Conservation (phyloP, 2,329 filamentous ascomycete species). For the Harringtonia lauricola region DNA sequence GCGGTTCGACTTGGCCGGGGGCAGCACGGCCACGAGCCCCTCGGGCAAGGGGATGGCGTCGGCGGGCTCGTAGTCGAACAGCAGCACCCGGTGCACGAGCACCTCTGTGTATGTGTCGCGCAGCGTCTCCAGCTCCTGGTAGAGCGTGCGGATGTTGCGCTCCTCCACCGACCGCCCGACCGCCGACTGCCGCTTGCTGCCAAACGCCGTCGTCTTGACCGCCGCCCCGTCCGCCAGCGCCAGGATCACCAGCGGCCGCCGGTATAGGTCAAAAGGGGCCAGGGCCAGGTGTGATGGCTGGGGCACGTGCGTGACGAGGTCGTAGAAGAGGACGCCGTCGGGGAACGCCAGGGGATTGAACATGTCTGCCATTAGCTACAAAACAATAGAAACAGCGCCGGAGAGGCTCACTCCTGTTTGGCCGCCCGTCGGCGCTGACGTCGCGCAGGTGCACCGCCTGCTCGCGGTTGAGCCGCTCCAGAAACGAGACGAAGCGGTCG, state of each 20-base stretch:
- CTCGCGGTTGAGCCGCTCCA: constrained; percentile 66
- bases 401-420: constrained; percentile 63
- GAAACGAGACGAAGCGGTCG: constrained; percentile 67
- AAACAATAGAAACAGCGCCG: background rate
- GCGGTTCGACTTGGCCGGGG: constrained; percentile 53
- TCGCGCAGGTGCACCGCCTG: constrained; percentile 77
- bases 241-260: constrained; percentile 73
- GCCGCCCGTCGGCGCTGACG: constrained; percentile 72
- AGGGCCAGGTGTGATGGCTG: constrained; percentile 70
- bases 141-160: constrained; percentile 45
- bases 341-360: constrained; percentile 88
- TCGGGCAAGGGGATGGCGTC: constrained; percentile 47
- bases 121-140: constrained; percentile 59
- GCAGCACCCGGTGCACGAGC: constrained; percentile 64
- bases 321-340: constrained; percentile 76
- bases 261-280: constrained; percentile 81
- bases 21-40: constrained; percentile 61
- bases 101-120: constrained; percentile 65
- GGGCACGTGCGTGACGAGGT: constrained; percentile 70
- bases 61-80: constrained; percentile 61
- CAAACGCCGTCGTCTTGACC: constrained; percentile 40
- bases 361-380: constrained; percentile 51
- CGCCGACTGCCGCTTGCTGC: constrained; percentile 39
- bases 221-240: constrained; percentile 76
- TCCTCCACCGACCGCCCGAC: constrained; percentile 41